phyloP scores from a whole-genome alignment of 352 stramenopile genomes.

The Thraustochytrium sp. region DNA sequence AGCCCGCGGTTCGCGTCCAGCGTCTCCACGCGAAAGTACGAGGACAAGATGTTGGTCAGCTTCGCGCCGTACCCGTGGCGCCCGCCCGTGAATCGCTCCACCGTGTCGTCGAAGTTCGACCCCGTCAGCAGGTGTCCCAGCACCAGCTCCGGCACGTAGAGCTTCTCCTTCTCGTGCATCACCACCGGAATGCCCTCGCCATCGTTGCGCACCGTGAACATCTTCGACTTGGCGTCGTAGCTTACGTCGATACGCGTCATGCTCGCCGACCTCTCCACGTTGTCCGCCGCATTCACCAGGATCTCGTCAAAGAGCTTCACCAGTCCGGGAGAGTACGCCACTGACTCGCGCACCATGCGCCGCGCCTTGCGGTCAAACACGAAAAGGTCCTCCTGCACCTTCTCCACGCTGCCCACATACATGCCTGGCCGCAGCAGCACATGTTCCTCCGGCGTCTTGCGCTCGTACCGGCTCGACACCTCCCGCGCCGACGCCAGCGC shows the following conservation, averaged over 20 bases:
- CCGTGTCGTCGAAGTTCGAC: constrained; percentile 97
- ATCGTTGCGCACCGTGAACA: constrained; percentile 94
- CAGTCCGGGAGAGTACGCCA: constrained; percentile 76
- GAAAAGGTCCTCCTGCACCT: constrained; percentile 59
- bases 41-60: constrained; percentile 99
- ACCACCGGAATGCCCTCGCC: constrained; percentile 93
- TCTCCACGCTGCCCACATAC: constrained; percentile 81
- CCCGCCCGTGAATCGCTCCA: constrained; percentile 91
- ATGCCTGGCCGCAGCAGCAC: constrained; percentile 78
- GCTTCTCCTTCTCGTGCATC: constrained; percentile 90
- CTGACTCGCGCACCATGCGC: constrained; percentile 72
- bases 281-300: constrained; percentile 98
- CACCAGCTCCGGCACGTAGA: constrained; percentile 97
- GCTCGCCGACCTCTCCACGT: constrained; percentile 95
- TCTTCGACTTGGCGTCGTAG: constrained; percentile 48
- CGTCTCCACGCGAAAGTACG: constrained; percentile 94
- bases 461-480: constrained; percentile 81
- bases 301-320: constrained; percentile 99
- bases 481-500: no score
- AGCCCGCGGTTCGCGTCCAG: constrained; percentile 81
- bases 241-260: constrained; percentile 63
- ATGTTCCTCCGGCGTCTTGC: constrained; percentile 78
- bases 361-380: constrained; percentile 54
- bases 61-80: constrained; percentile 91
- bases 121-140: constrained; percentile 97